Evolutionary conservation across 2,329 filamentous ascomycete genomes (phyloP).

Genomic region (Myriangium duriaei): DNA sequence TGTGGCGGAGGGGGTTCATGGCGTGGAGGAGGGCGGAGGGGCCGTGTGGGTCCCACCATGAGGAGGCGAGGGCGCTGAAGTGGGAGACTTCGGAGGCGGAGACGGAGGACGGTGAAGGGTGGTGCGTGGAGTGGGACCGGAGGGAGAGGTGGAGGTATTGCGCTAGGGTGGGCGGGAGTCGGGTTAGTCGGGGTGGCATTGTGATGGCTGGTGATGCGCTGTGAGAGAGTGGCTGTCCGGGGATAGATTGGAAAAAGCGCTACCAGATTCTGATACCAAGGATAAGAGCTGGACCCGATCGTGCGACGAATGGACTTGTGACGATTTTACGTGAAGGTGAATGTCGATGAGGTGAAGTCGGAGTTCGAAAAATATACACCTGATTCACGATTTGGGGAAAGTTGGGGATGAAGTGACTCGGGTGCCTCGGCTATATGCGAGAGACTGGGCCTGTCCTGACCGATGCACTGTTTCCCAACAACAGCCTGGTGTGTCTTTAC

Average conservation of each 20-base stretch:
- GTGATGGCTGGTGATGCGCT: too few species aligned
- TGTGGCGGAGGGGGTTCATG: slow-evolving; percentile 94
- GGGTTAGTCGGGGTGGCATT: background rate
- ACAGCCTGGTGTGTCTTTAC: too few species aligned
- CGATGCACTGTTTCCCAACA: too few species aligned
- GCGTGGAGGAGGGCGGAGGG: slow-evolving; percentile 85
- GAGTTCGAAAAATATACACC: background rate
- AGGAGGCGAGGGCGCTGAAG: slow-evolving; percentile 83
- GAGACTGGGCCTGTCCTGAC: too few species aligned
- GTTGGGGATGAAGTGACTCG: background rate
- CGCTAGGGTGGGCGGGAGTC: background rate
- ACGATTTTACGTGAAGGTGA: too few species aligned
- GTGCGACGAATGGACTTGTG: too few species aligned
- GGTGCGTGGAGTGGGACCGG: slow-evolving; percentile 8
- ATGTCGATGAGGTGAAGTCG: background rate
- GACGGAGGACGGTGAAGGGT: slow-evolving; percentile 46
- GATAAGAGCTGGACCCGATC: too few species aligned
- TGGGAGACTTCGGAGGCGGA: slow-evolving; percentile 83
- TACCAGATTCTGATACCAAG: too few species aligned
- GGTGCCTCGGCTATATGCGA: background rate
- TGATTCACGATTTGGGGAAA: background rate
- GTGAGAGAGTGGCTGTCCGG: too few species aligned
- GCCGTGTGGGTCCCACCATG: slow-evolving; percentile 96
- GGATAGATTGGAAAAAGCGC: too few species aligned
- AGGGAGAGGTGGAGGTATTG: background rate